Evolutionary conservation across 345 rosid genomes (phyloP).

Genomic region (Nasturtium officinale): DNA sequence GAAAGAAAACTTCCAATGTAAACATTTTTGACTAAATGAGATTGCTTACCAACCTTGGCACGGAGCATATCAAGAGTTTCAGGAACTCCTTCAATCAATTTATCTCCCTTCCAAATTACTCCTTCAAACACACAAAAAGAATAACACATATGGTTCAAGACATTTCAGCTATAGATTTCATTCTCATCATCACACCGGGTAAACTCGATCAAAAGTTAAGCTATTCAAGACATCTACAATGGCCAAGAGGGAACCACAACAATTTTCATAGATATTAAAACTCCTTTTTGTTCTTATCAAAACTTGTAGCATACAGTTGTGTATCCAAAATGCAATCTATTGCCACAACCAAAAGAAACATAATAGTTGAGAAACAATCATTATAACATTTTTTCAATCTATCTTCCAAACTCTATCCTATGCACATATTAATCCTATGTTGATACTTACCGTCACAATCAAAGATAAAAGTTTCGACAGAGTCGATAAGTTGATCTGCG

Average conservation of each 20-base stretch:
- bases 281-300: too few relatives aligned
- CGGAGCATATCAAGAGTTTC: slow-evolving; percentile 96
- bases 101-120: slow-evolving; percentile 98
- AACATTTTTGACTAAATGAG: background rate
- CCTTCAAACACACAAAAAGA: slow-evolving; percentile 51
- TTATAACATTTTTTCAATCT: background rate
- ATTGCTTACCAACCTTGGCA: slow-evolving; percentile 62
- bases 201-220: too few relatives aligned
- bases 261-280: background rate
- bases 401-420: background rate
- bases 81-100: slow-evolving; percentile 90
- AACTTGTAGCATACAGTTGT: too few relatives aligned
- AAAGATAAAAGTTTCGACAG: slow-evolving; percentile 91
- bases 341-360: background rate
- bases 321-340: background rate
- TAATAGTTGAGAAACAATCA: background rate
- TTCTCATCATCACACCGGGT: background rate
- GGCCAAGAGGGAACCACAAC: background rate
- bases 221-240: background rate
- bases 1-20: background rate
- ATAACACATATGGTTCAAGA: background rate
- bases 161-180: background rate
- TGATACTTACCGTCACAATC: slow-evolving; percentile 75
- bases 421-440: background rate
- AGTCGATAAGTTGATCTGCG: slow-evolving; percentile 80